Percentiles rank a stretch among this genome's conserved stretches.
Evolutionary conservation across 2,329 filamentous ascomycete genomes (phyloP).

Genomic region (Fusarium sp.): DNA sequence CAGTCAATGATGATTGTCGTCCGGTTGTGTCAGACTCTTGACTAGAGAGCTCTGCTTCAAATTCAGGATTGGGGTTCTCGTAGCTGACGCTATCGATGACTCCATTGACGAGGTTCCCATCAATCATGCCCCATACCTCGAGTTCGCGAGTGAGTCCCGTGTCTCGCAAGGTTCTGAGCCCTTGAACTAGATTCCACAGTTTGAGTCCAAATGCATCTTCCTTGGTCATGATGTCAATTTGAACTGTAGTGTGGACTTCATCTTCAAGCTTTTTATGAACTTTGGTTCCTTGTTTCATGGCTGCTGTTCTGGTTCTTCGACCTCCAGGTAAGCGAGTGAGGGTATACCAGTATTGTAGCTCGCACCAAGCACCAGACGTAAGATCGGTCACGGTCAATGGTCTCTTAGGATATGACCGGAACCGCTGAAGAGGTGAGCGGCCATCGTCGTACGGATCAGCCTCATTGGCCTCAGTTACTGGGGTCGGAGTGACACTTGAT

Average conservation of each 20-base stretch:
- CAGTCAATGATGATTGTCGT: constrained; percentile 52
- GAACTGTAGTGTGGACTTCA: constrained; percentile 81
- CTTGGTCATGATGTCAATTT: constrained; percentile 74
- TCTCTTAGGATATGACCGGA: constrained; percentile 79
- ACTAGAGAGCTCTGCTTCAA: constrained; percentile 67
- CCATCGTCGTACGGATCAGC: constrained; percentile 44
- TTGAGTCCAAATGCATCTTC: constrained; percentile 85
- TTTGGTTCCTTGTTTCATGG: constrained; percentile 83
- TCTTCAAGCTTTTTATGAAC: constrained; percentile 88
- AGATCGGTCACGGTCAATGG: constrained; percentile 89
- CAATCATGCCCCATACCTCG: constrained; percentile 85
- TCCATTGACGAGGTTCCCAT: constrained; percentile 86
- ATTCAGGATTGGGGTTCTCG: constrained; percentile 75
- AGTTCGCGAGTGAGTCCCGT: constrained; percentile 79
- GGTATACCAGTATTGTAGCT: constrained; percentile 91
- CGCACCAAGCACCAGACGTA: constrained; percentile 92
- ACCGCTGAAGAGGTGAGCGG: constrained; percentile 75
- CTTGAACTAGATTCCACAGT: constrained; percentile 92
- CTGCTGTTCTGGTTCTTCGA: constrained; percentile 76
- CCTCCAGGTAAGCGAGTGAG: constrained; percentile 77
- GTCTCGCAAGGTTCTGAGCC: constrained; percentile 76
- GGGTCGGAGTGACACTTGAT: constrained; percentile 15
- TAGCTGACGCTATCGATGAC: constrained; percentile 88
- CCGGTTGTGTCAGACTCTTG: constrained; percentile 43
- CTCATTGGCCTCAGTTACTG: background rate